Percentiles rank a stretch among this genome's conserved stretches.
Conservation (phyloP, 768 basidiomycete species). For the Amylocystis lapponica region DNA sequence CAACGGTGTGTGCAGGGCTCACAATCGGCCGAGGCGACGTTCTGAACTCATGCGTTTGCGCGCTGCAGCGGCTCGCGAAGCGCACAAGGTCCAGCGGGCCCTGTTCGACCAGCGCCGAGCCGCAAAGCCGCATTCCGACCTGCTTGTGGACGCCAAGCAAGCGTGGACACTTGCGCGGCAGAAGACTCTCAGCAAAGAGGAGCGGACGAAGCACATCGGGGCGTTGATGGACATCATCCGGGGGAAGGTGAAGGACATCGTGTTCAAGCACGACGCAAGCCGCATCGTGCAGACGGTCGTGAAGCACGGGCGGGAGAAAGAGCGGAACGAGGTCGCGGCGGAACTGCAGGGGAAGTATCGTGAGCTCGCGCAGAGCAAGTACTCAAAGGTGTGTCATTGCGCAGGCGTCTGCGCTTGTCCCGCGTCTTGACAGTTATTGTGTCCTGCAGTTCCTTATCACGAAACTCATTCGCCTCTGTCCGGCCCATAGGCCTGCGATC, state of each 20-base stretch:
- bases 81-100: constrained; percentile 64
- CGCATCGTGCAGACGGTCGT: constrained; percentile 78
- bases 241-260: constrained; percentile 80
- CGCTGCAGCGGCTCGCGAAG: constrained; percentile 52
- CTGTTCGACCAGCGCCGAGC: constrained; percentile 67
- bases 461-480: constrained; percentile 74
- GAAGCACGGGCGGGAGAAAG: constrained; percentile 68
- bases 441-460: constrained; percentile 63
- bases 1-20: constrained; percentile 40
- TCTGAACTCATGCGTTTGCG: constrained; percentile 1
- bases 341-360: constrained; percentile 81
- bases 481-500: constrained; percentile 68
- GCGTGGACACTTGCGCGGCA: constrained; percentile 74
- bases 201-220: constrained; percentile 69
- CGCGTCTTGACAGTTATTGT: constrained; percentile 1
- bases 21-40: background rate
- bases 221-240: constrained; percentile 72
- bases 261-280: constrained; percentile 89
- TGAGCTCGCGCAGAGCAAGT: constrained; percentile 79
- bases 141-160: constrained; percentile 67
- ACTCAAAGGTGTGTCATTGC: constrained; percentile 67
- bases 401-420: background rate
- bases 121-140: constrained; percentile 68
- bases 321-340: constrained; percentile 73
- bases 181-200: constrained; percentile 60